Conservation (phyloP, 2,329 filamentous ascomycete genomes). For the Teratosphaeria viscida region DNA sequence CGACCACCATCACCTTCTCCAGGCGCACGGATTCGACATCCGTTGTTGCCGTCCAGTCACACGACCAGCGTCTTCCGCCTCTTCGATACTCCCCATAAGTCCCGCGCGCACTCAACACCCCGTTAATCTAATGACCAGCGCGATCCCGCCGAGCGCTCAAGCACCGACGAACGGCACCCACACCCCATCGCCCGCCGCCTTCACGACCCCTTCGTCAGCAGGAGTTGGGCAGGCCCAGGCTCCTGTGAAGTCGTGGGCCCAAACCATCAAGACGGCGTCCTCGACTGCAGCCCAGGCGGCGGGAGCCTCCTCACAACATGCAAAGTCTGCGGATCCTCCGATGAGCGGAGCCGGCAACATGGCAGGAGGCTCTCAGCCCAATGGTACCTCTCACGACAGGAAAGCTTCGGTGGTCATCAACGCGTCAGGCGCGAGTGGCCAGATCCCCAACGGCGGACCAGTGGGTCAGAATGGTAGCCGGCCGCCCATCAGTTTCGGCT, state of each 20-base stretch:
- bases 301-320: constrained; percentile 44
- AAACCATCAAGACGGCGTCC: constrained; percentile 46
- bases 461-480: constrained; percentile 42
- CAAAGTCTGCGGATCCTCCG: constrained; percentile 58
- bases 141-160: constrained; percentile 40
- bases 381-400: constrained; percentile 63
- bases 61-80: constrained; percentile 5
- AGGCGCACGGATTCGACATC: constrained; percentile 8
- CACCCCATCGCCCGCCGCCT: constrained; percentile 38
- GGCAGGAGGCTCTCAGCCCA: constrained; percentile 38
- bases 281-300: constrained; percentile 43
- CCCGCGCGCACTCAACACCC: constrained; percentile 8
- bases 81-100: not conserved
- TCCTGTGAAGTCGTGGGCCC: constrained; percentile 51
- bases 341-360: constrained; percentile 66
- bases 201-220: constrained; percentile 42
- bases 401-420: constrained; percentile 90
- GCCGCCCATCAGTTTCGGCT: constrained; percentile 70
- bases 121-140: constrained; percentile 51
- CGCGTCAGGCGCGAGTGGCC: constrained; percentile 66
- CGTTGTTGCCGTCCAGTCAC: constrained; percentile 4
- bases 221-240: constrained; percentile 45
- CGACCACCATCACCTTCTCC: not conserved
- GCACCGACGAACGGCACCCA: constrained; percentile 35
- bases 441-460: constrained; percentile 65